Base-by-base conservation (phyloP, 1,284 basidiomycete genomes). In the Termitomyces sp. region DNA sequence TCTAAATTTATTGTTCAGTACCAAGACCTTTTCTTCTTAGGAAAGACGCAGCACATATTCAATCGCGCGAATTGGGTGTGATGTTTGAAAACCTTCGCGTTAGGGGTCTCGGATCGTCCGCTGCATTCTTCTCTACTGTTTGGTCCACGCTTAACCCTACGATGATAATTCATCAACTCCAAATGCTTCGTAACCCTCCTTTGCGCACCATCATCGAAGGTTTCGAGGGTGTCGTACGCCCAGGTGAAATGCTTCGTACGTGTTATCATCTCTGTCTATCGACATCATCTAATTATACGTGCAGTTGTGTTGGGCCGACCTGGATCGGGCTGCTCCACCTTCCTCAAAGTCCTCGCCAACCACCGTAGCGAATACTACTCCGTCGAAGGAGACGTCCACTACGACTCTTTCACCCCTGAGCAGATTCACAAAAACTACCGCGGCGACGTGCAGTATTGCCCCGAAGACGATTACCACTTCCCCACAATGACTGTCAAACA, bases 381-480 rank as follows among this genome's bases (percentile, higher is more conserved):
- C 10, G 73, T 90, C 5, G 64, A 80, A n/a, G 87, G 88, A 6
- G 73, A 84, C 0, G 77, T 91, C 1, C 71, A 74, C 53, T 92
- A 90, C 65, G 85, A 86, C 62, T 81, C 84, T 0, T 77, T 91
- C 55, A 68, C 79, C 1, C 75, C 82, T 0, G 66, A 75, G 0
- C 70, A 84, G 36, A 71, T 89, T 42, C 62, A 68, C 42, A 73
- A 76, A 30, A 76, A 78, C 56, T 82, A 80, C 65, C 82, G 85
- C 5, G 86, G 86, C 13, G 87, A 88, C 59, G 79, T 86, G 5
- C 76, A 79, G 54, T 89, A 88, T 65, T 84, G 76, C 56, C 82
- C 84, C 0, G 86, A 88, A 65, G 83, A 84, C 58, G 90, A 92
- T 61, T 72, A 86, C 0, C 90, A 91, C 64, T 88, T 89, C 62